These are phyloP conservation scores for Myxozyma monticola DNA, from an alignment of 805 yeast genomes.

Conservation along the genomic window DNA sequence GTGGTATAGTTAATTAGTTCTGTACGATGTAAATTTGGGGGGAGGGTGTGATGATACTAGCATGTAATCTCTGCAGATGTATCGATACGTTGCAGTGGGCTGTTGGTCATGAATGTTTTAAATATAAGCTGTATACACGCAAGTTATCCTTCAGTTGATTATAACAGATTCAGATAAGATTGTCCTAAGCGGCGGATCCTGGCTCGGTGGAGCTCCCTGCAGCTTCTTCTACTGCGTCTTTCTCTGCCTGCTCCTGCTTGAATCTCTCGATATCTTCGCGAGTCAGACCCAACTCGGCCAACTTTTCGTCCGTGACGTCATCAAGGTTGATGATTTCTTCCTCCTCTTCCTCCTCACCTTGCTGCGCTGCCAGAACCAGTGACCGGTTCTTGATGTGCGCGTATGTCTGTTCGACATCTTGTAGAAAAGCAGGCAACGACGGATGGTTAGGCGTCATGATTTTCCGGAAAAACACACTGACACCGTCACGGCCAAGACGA, in stretches of 20 bases:
- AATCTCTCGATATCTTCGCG: slow-evolving; percentile 23
- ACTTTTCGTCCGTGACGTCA: slow-evolving; percentile 17
- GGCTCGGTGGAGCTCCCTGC: too few species aligned
- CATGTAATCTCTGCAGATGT: too few species aligned
- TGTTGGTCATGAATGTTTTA: too few species aligned
- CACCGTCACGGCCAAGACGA: slow-evolving; percentile 47
- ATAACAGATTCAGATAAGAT: too few species aligned
- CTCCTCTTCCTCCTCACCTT: slow-evolving; percentile 36
- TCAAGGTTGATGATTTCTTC: slow-evolving; percentile 44
- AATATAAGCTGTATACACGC: too few species aligned
- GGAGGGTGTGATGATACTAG: too few species aligned
- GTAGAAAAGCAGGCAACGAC: slow-evolving; percentile 66
- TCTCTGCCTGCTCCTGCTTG: slow-evolving; percentile 21
- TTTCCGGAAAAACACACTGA: slow-evolving; percentile 67
- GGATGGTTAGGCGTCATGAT: slow-evolving; percentile 55
- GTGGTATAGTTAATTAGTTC: background rate
- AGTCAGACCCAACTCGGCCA: slow-evolving; percentile 23
- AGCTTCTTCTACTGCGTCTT: slow-evolving; percentile 20
- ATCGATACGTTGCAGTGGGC: too few species aligned
- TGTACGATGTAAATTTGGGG: too few species aligned
- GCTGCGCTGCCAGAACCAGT: slow-evolving; percentile 59
- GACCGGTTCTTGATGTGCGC: slow-evolving; percentile 77
- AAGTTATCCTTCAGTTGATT: too few species aligned
- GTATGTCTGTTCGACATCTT: slow-evolving; percentile 73
- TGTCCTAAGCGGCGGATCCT: too few species aligned